Base-by-base conservation (phyloP, 2,329 filamentous ascomycete species). In the Pleurostoma richardsiae region DNA sequence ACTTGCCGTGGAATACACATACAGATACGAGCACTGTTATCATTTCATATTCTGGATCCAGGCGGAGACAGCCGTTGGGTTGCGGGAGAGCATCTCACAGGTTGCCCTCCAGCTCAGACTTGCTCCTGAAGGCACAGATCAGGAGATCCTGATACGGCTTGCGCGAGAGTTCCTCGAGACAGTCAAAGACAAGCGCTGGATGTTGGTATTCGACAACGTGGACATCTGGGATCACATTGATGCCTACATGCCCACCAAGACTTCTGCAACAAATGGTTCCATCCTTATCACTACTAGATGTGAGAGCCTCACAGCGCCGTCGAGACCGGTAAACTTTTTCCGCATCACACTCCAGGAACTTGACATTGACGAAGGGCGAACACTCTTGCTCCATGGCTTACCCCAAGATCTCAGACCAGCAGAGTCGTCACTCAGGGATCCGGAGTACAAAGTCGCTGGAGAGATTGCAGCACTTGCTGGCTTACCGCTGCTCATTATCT, bases 31-130 rank as follows among this genome's bases (percentile, higher is more conserved):
- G 44, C 53, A 56, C 28, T 47, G 29, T 29, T 55, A 55, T 44
- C 48, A 55, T 40, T 56, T 54, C 46, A 53, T 58, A 4, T 59
- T 59, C 39, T 59, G 57, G 57, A 49, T 55, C 2, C 54, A 58
- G 33, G 55, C 57, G 3, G 57, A 59, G 45, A 59, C 52, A 1
- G 39, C 44, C 11, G 49, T 52, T 1, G 53, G 49, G n/a, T 45
- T 40, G 26, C 41, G 43, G 3, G 51, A 53, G 29, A 53, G 49
- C 3, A 53, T 53, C 43, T 50, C 48, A 7, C 47, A 50, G 4
- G 51, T 54, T 30, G 52, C 52, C 10, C 8, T 46, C 27, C n/a
- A 26, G 4, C 39, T 54, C 7, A 43, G 36, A 8, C 31, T 53
- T 4, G 51, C 41, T n/a, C 6, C 26, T 26, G 6, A 19, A 2